Evolutionary conservation across 2,329 filamentous ascomycete genomes (phyloP).

Genomic region (Chaetomium sp.): DNA sequence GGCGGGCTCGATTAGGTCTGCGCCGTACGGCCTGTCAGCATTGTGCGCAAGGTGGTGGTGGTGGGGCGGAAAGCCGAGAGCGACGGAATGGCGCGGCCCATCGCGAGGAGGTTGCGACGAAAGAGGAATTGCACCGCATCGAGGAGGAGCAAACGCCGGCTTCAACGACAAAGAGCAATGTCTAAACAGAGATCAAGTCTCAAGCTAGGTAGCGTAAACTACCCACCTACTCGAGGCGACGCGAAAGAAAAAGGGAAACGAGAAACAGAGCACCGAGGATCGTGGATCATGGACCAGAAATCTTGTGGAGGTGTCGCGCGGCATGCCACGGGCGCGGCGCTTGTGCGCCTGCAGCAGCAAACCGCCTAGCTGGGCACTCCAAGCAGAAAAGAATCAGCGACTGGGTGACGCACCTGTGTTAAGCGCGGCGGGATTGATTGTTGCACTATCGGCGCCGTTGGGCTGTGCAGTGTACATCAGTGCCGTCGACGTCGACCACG

Average conservation of each 20-base stretch:
- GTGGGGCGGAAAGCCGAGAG: background rate
- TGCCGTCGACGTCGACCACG: slow-evolving; percentile 38
- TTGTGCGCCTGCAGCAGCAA: background rate
- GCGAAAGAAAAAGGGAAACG: background rate
- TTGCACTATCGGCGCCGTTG: slow-evolving; percentile 76
- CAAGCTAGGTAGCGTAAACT: background rate
- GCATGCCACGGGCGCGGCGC: background rate
- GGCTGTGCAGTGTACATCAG: slow-evolving; percentile 57
- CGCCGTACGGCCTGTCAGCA: slow-evolving; percentile 29
- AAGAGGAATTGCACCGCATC: background rate
- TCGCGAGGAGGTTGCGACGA: background rate
- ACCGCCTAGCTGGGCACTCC: background rate
- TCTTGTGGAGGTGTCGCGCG: background rate
- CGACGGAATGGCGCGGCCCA: background rate
- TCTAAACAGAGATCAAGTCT: background rate
- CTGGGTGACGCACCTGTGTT: slow-evolving; percentile 59
- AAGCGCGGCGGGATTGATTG: slow-evolving; percentile 84
- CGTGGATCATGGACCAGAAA: background rate
- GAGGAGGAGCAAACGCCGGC: background rate
- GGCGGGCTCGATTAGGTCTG: slow-evolving; percentile 47
- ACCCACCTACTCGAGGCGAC: background rate
- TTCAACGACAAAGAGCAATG: background rate
- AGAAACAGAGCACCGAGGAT: background rate
- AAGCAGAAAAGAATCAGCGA: slow-evolving; percentile 14
- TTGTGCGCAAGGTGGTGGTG: slow-evolving; percentile 4